Evolutionary conservation across 805 yeast species (phyloP).

Genomic region (Yarrowia deformans): DNA sequence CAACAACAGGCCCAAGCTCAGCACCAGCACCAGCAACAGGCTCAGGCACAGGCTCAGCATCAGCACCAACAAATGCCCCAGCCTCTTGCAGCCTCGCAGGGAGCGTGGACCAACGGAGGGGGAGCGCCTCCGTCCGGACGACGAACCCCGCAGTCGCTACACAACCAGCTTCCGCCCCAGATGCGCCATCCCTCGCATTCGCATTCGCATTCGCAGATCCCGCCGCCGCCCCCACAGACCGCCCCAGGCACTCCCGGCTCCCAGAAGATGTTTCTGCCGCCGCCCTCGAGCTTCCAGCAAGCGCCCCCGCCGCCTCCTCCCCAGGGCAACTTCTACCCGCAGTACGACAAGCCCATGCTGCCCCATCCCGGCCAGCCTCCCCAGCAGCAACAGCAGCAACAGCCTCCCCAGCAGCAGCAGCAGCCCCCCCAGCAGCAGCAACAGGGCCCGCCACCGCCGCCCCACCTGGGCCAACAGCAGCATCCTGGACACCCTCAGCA

Average conservation of each 20-base stretch:
- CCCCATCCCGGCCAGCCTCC: slow-evolving; percentile 14
- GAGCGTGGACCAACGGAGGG: background rate
- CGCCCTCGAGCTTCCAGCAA: slow-evolving; percentile 30
- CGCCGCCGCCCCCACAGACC: slow-evolving; percentile 20
- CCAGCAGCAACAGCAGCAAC: slow-evolving; percentile 15
- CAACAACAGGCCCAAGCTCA: background rate
- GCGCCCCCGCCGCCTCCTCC: slow-evolving; percentile 29
- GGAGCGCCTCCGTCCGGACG: background rate
- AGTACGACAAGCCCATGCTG: slow-evolving; percentile 30
- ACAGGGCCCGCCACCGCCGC: slow-evolving; percentile 1
- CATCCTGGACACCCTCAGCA: slow-evolving; percentile 28
- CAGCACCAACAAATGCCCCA: slow-evolving; percentile 16
- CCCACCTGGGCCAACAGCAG: slow-evolving; percentile 25
- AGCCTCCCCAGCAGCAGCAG: background rate
- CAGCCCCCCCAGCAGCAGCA: slow-evolving; percentile 4
- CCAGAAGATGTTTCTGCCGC: slow-evolving; percentile 21
- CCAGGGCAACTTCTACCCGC: slow-evolving; percentile 31
- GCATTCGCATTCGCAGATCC: slow-evolving; percentile 26
- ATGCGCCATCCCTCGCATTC: slow-evolving; percentile 34
- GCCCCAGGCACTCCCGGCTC: slow-evolving; percentile 21
- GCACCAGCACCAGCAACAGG: background rate
- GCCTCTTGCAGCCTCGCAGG: background rate
- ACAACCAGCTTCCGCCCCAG: slow-evolving; percentile 33
- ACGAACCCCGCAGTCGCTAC: slow-evolving; percentile 15
- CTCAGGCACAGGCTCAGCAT: background rate